These are phyloP conservation scores for Pulchroboletus neoregius DNA, from an alignment of 1,284 basidiomycete species.

Conservation along the genomic window DNA sequence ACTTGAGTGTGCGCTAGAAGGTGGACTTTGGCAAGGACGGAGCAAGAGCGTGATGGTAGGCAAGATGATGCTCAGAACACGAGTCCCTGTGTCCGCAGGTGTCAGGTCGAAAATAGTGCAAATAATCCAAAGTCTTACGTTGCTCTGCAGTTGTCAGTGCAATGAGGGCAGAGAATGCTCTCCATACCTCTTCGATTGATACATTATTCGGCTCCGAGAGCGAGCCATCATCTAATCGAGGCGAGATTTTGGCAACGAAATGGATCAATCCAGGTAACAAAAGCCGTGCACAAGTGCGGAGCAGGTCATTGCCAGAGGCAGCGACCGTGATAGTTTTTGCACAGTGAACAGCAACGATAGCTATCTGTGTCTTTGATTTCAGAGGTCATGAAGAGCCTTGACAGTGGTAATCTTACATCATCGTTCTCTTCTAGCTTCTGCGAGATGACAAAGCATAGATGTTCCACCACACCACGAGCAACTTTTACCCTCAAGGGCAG, in stretches of 20 bases:
- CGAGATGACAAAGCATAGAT: constrained; percentile 79
- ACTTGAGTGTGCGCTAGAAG: constrained; percentile 53
- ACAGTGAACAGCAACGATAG: constrained; percentile 87
- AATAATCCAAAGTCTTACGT: constrained; percentile 45
- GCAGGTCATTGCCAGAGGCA: constrained; percentile 59
- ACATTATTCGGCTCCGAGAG: constrained; percentile 53
- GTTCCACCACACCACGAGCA: constrained; percentile 76
- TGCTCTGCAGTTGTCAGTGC: constrained; percentile 54
- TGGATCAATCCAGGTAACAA: constrained; percentile 79
- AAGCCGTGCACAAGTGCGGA: constrained; percentile 70
- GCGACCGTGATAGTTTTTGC: constrained; percentile 70
- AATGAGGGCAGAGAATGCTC: constrained; percentile 71
- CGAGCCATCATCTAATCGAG: constrained; percentile 50
- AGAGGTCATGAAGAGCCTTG: constrained; percentile 2
- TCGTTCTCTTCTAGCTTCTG: constrained; percentile 66
- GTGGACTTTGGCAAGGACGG: constrained; percentile 46
- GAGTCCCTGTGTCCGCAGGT: constrained; percentile 46
- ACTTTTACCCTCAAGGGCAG: constrained; percentile 67
- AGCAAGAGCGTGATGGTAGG: constrained; percentile 78
- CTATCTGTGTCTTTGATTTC: constrained; percentile 46
- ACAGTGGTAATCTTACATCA: constrained; percentile 51
- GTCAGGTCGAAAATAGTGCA: constrained; percentile 6
- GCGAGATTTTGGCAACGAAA: constrained; percentile 69
- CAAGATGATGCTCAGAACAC: constrained; percentile 72
- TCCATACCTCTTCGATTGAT: constrained; percentile 77